Evolutionary conservation across 768 basidiomycete species (phyloP).

Genomic region (Rhodotorula babjevae): DNA sequence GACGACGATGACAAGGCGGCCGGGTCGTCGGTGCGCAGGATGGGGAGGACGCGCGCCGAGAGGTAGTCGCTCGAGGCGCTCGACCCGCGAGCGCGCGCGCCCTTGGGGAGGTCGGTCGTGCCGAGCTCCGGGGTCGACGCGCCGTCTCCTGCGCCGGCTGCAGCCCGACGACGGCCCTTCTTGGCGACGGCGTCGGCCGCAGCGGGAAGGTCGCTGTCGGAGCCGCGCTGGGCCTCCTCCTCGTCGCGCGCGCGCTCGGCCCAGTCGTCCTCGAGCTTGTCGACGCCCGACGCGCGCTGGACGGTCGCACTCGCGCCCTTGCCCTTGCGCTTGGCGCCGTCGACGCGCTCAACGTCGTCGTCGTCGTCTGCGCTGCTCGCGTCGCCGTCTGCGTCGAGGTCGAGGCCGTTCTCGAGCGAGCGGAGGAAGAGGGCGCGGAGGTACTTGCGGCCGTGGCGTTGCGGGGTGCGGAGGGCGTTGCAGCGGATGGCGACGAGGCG

Average conservation of each 20-base stretch:
- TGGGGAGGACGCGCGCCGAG: not conserved
- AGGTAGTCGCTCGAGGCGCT: slow-evolving; percentile 7
- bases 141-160: slow-evolving; percentile 10
- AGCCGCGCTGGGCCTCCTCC: slow-evolving; percentile 1
- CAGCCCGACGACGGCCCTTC: not conserved
- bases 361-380: not conserved
- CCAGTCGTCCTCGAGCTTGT: slow-evolving; percentile 2
- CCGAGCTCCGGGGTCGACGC: slow-evolving; percentile 21
- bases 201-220: not conserved
- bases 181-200: no score
- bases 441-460: slow-evolving; percentile 29
- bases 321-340: no score
- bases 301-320: no score
- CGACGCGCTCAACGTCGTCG: not conserved
- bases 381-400: slow-evolving; percentile 18
- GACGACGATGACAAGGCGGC: no score
- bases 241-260: not conserved
- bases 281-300: not conserved
- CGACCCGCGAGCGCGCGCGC: no score
- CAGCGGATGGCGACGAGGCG: slow-evolving; percentile 26
- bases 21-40: not conserved
- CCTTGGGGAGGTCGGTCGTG: slow-evolving; percentile 1
- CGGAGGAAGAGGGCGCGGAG: slow-evolving; percentile 34
- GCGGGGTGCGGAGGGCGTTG: slow-evolving; percentile 19
- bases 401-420: slow-evolving; percentile 40